A percentile compares a stretch with the other conserved stretches of the same genome.
phyloP scores from a whole-genome alignment of 176 grass and related monocot species.

The Saccharum spontaneum region DNA sequence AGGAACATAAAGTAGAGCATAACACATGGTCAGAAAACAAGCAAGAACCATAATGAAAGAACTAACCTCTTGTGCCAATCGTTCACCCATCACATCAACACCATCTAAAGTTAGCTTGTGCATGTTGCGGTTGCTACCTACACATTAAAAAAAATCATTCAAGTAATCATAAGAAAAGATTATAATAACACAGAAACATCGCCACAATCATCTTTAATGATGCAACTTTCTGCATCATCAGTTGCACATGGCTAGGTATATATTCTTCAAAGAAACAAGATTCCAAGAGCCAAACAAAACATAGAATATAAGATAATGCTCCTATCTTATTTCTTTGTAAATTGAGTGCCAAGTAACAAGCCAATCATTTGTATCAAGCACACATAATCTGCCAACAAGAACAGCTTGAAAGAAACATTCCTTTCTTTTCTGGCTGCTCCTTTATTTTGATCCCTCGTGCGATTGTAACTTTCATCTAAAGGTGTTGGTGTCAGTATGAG shows the following conservation, averaged over 20 bases:
- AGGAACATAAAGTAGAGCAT: slow-evolving; percentile 21
- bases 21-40: slow-evolving; percentile 24
- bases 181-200: neutral
- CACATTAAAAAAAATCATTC: slow-evolving; percentile 17
- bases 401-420: neutral
- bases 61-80: slow-evolving; percentile 88
- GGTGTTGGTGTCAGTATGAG: neutral
- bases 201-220: slow-evolving; percentile 11
- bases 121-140: slow-evolving; percentile 89
- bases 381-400: neutral
- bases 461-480: neutral
- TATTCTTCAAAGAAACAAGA: slow-evolving; percentile 21
- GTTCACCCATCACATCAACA: slow-evolving; percentile 95
- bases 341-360: neutral
- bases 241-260: slow-evolving; percentile 6
- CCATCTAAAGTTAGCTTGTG: slow-evolving; percentile 89
- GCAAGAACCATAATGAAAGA: slow-evolving; percentile 22
- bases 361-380: slow-evolving; percentile 16
- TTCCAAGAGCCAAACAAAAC: neutral
- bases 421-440: neutral
- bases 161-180: slow-evolving; percentile 5
- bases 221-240: slow-evolving; percentile 20
- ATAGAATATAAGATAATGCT: slow-evolving; percentile 1
- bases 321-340: neutral
- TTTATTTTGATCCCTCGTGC: neutral